These are phyloP conservation scores for Zalerion maritima DNA, from an alignment of 495 filamentous ascomycete genomes.

Conservation along the genomic window DNA sequence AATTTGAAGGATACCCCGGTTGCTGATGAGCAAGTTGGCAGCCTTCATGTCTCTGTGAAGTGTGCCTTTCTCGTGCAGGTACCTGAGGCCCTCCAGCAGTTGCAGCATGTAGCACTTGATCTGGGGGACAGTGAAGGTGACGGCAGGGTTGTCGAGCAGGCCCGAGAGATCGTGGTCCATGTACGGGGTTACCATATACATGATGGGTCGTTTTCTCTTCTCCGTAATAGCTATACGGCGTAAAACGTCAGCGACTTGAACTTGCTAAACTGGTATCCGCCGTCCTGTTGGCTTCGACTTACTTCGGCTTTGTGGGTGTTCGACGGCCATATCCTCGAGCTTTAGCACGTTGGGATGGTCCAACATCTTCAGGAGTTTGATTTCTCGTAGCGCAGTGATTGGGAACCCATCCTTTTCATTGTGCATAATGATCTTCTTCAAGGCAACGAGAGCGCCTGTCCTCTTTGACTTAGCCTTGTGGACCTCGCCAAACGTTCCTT, in stretches of 20 bases:
- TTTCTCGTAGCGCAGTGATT: conserved; percentile 69
- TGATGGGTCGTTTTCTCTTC: conserved; percentile 68
- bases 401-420: conserved; percentile 76
- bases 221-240: conserved; percentile 32
- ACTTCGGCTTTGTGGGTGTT: conserved; percentile 53
- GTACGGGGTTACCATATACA: conserved; percentile 98
- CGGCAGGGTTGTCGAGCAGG: conserved; percentile 83
- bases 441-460: conserved; percentile 56
- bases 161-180: conserved; percentile 98
- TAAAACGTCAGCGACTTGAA: conserved; percentile 1
- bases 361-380: conserved; percentile 90
- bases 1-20: conserved; percentile 85
- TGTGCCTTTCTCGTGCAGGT: conserved; percentile 81
- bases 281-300: conserved; percentile 10
- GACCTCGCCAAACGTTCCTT: conserved; percentile 96
- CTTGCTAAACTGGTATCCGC: neutral
- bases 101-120: conserved; percentile 98
- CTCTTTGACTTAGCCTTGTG: conserved; percentile 72
- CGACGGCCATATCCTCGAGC: conserved; percentile 92
- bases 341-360: conserved; percentile 78
- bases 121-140: conserved; percentile 72
- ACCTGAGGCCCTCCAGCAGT: conserved; percentile 74
- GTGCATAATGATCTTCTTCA: conserved; percentile 93
- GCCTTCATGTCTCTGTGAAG: conserved; percentile 98
- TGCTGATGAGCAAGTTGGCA: conserved; percentile 93